Conservation (phyloP, 345 rosid species). For the Abelmoschus esculentus region DNA sequence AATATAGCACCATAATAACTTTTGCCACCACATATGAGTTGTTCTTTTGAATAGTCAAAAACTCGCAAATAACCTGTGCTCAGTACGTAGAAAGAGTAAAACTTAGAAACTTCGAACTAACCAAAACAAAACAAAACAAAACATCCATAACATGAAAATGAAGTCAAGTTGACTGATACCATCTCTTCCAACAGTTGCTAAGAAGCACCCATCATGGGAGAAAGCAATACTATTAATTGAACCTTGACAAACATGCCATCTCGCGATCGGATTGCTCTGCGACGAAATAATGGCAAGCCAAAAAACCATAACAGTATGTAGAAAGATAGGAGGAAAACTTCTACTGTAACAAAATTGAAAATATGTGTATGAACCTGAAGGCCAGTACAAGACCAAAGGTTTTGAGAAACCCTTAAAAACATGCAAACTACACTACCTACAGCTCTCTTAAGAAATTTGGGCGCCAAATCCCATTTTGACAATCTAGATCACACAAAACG, state of each 20-base stretch:
- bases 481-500: neutral
- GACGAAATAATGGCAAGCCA: slow-evolving; percentile 24
- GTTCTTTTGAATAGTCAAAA: slow-evolving; percentile 73
- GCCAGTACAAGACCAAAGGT: neutral
- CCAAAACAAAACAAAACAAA: slow-evolving; percentile 6
- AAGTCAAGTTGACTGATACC: slow-evolving; percentile 32
- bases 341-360: neutral
- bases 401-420: neutral
- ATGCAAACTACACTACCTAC: no score
- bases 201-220: slow-evolving; percentile 73
- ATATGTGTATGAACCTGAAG: neutral
- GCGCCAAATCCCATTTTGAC: no score
- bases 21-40: slow-evolving; percentile 56
- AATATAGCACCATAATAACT: slow-evolving; percentile 73
- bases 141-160: neutral
- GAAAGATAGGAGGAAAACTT: slow-evolving; percentile 10
- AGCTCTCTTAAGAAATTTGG: no score
- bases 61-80: slow-evolving; percentile 82
- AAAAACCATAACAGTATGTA: slow-evolving; percentile 4
- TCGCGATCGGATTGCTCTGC: slow-evolving; percentile 95
- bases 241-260: slow-evolving; percentile 98
- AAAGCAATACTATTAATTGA: slow-evolving; percentile 82
- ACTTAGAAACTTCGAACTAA: slow-evolving; percentile 6
- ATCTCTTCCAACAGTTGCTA: slow-evolving; percentile 99
- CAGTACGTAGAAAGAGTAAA: neutral